A percentile compares a stretch with the other conserved stretches of the same genome.
Conservation (phyloP, 2,329 filamentous ascomycete species). For the Nigrospora sphaerica region DNA sequence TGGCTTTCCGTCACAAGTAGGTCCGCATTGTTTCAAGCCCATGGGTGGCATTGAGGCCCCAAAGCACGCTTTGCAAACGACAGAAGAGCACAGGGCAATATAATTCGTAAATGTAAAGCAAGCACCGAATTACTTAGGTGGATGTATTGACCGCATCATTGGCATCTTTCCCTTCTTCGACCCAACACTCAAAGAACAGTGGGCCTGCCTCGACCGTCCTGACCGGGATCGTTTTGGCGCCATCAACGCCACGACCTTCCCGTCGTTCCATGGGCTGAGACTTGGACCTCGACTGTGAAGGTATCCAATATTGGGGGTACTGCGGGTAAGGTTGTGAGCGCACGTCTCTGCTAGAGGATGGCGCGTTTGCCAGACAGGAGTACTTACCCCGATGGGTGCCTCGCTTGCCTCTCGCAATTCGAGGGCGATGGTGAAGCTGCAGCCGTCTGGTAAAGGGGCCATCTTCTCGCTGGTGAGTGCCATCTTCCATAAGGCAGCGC, state of each 20-base stretch:
- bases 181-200: slow-evolving; percentile 59
- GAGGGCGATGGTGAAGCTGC: slow-evolving; percentile 70
- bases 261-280: slow-evolving; percentile 23
- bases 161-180: slow-evolving; percentile 44
- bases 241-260: slow-evolving; percentile 24
- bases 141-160: too few relatives aligned
- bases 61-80: too few relatives aligned
- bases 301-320: slow-evolving; percentile 57
- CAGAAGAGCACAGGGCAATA: too few relatives aligned
- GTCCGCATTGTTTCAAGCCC: too few relatives aligned
- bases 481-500: slow-evolving; percentile 58
- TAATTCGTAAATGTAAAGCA: too few relatives aligned
- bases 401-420: slow-evolving; percentile 58
- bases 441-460: slow-evolving; percentile 50
- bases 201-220: slow-evolving; percentile 50
- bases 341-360: background rate
- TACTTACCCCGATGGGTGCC: slow-evolving; percentile 50
- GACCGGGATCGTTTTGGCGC: slow-evolving; percentile 38
- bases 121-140: too few relatives aligned
- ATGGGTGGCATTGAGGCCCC: too few relatives aligned
- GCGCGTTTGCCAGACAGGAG: background rate
- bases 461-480: slow-evolving; percentile 53
- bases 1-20: too few relatives aligned
- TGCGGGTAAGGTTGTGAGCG: slow-evolving; percentile 16
- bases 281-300: slow-evolving; percentile 42